Base-by-base conservation (phyloP, 2,329 filamentous ascomycete genomes). In the Westerdykella ornata region DNA sequence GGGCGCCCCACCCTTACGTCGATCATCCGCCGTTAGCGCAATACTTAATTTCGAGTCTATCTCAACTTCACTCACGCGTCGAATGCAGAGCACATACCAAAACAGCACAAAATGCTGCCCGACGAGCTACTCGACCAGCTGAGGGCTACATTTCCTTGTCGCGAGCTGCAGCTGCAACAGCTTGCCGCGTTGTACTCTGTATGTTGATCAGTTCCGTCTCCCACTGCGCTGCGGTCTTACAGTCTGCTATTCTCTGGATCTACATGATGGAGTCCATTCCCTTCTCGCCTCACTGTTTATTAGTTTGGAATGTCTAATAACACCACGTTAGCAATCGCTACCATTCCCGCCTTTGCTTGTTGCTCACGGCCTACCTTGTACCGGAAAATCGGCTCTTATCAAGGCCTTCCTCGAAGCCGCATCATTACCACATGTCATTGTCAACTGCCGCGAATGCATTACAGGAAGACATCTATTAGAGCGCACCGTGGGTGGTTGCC, bases 331-430 rank as follows among this genome's bases (percentile, higher is more conserved):
- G 79, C 77, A 80, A 16, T 66, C 70, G 35, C 73, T 82, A n/a
- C 82, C 85, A 20, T 82, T 79, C 42, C 85, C 84, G 42, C 72
- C 80, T 9, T 85, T 85, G 45, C 65, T 96, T 9, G 80, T 96
- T 16, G 66, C 94, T 37, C 82, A 97, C 63, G 92, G 92, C 38
- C 79, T 88, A 20, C 82, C 89, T 56, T 84, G 88, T 2, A 94
- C 89, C 0, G 90, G 88, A 31, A 97, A 97, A 69, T 86, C 81
- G 22, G 77, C 78, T 36, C 75, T 95, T 38, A 72, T 83, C 3
- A 72, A 73, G 42, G 72, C 75, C 3, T 74, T 88, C 13, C 74
- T 94, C 2, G 60, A 74, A 19, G 57, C 60, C 1, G 68, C 77
- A 9, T 51, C 51, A 6, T 56, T 82, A 13, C 68, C 68, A 17